A percentile compares a stretch with the other conserved stretches of the same genome.
phyloP scores from a whole-genome alignment of 2,329 filamentous ascomycete species.

The Metarhizium robertsii region DNA sequence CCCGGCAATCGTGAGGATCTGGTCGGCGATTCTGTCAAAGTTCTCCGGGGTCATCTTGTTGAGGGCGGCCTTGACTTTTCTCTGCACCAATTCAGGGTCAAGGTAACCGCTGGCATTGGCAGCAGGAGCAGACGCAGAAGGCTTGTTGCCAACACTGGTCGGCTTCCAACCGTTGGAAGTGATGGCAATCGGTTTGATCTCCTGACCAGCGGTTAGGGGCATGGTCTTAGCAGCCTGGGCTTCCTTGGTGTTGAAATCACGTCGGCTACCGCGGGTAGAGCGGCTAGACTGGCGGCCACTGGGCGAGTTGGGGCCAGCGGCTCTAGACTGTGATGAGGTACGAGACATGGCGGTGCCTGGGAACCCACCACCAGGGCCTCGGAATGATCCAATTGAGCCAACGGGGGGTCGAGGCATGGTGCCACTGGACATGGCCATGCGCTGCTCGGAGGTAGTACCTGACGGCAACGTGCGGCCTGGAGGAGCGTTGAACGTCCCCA shows the following conservation, averaged over 20 bases:
- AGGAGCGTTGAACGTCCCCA: constrained; percentile 59
- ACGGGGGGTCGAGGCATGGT: constrained; percentile 37
- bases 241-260: constrained; percentile 50
- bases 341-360: constrained; percentile 58
- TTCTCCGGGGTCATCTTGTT: constrained; percentile 99
- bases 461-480: constrained; percentile 53
- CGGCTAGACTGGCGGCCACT: constrained; percentile 51
- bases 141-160: constrained; percentile 49
- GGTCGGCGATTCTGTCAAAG: constrained; percentile 89
- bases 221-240: constrained; percentile 73
- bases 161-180: constrained; percentile 86
- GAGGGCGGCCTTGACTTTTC: constrained; percentile 94
- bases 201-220: constrained; percentile 78
- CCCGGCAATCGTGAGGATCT: constrained; percentile 83
- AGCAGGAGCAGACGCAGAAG: constrained; percentile 25
- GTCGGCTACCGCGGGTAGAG: constrained; percentile 55
- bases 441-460: constrained; percentile 68
- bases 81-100: constrained; percentile 87
- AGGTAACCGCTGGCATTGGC: constrained; percentile 42
- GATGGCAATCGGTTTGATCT: constrained; percentile 69
- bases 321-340: constrained; percentile 47
- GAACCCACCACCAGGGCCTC: constrained; percentile 44
- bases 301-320: constrained; percentile 61
- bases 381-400: constrained; percentile 29
- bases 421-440: constrained; percentile 57